Conservation (phyloP, 1,284 basidiomycete genomes). For the Paramarasmius palmivorus region DNA sequence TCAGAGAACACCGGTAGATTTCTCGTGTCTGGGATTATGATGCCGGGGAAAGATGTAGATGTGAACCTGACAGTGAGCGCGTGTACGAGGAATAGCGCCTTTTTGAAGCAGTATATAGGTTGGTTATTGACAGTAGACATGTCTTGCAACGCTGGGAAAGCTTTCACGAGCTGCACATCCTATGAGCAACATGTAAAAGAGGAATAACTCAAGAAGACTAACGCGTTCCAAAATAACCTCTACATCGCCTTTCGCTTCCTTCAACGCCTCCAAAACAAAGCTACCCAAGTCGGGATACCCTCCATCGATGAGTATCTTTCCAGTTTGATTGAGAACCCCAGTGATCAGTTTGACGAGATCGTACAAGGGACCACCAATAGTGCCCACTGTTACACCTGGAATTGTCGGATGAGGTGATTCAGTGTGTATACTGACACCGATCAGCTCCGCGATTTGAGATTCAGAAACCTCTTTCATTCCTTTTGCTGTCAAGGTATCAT, state of each 20-base stretch:
- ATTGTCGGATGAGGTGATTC: slow-evolving; percentile 74
- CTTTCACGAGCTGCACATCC: slow-evolving; percentile 58
- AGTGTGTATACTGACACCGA: slow-evolving; percentile 67
- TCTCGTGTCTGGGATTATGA: slow-evolving; percentile 59
- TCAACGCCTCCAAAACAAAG: slow-evolving; percentile 69
- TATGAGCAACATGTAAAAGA: slow-evolving; percentile 16
- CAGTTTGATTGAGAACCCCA: slow-evolving; percentile 70
- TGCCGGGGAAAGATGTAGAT: slow-evolving; percentile 56
- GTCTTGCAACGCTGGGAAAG: slow-evolving; percentile 78
- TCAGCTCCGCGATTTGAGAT: slow-evolving; percentile 67
- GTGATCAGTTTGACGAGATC: slow-evolving; percentile 73
- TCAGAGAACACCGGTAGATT: slow-evolving; percentile 79
- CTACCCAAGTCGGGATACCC: slow-evolving; percentile 73
- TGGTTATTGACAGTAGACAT: slow-evolving; percentile 62
- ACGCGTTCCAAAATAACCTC: slow-evolving; percentile 71
- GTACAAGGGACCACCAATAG: slow-evolving; percentile 71
- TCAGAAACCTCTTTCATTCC: slow-evolving; percentile 59
- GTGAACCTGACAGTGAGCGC: slow-evolving; percentile 68
- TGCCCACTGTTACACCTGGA: slow-evolving; percentile 72
- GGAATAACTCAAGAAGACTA: slow-evolving; percentile 19
- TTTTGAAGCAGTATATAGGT: slow-evolving; percentile 85
- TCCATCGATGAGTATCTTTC: slow-evolving; percentile 56
- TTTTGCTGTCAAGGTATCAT: slow-evolving; percentile 63
- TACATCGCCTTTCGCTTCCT: slow-evolving; percentile 47
- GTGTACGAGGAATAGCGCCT: slow-evolving; percentile 82